Evolutionary conservation across 768 basidiomycete genomes (phyloP), one percentile per base, ranked within the genome.

Genomic region (Hygrocybe punicea): DNA sequence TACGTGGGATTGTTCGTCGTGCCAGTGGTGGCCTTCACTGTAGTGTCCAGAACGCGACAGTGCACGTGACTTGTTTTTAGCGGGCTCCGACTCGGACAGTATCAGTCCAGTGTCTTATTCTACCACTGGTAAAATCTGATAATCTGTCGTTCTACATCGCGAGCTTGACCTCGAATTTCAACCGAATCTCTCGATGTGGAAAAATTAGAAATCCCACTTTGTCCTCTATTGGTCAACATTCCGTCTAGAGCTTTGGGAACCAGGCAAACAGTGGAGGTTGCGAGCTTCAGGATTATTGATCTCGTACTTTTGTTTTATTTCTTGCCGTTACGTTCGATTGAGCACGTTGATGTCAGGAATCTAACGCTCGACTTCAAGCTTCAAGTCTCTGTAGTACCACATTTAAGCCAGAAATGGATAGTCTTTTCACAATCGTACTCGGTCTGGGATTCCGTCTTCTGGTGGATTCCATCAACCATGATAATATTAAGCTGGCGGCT

Each of bases 371-470:
- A n/a, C 23, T n/a, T n/a, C n/a, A n/a, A n/a, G n/a, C n/a, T n/a
- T 16, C 24, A 25, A 14, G 16, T 13, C 21, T 24, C 13, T 23
- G 45, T 23, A 21, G 21, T 19, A n/a, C 11, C 21, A 51, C 37
- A n/a, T n/a, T n/a, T n/a, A n/a, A n/a, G n/a, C n/a, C n/a, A n/a
- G 24, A 59, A 67, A 81, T 81, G 78, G 76, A 81, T 62, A 66
- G 76, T 55, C 55, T 73, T 14, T 64, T 78, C 62, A 72, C 76
- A 46, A 71, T 78, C 57, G 57, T 72, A 56, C 65, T 71, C 46
- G 78, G 78, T n/a, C 71, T 80, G 35, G 72, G 70, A n/a, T 65
- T 79, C 19, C 74, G 79, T 19, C 57, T 75, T 29, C 66, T 76
- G 58, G 67, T 76, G 16, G 58, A 63, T 17, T 62, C 59, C 33